phyloP scores from a whole-genome alignment of 352 stramenopile species.

The Plasmopara halstedii region DNA sequence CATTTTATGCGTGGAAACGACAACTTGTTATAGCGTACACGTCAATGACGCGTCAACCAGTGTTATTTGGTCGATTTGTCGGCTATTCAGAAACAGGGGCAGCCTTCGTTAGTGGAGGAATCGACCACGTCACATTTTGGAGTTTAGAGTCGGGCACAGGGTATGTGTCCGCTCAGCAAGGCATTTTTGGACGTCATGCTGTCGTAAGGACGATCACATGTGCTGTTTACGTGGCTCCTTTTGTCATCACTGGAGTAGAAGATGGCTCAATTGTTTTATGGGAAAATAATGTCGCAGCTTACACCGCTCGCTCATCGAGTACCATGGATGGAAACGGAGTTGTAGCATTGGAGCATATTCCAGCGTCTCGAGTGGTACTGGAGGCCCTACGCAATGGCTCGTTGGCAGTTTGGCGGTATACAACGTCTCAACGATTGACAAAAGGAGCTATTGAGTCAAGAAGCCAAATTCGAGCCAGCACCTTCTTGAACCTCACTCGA shows the following conservation, averaged over 20 bases:
- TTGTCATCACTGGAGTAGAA: slow-evolving; percentile 45
- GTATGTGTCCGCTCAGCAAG: slow-evolving; percentile 41
- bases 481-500: slow-evolving; percentile 28
- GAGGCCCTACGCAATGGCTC: slow-evolving; percentile 28
- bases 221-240: slow-evolving; percentile 30
- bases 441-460: neutral
- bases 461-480: slow-evolving; percentile 15
- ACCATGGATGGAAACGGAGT: slow-evolving; percentile 15
- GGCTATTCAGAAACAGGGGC: slow-evolving; percentile 6
- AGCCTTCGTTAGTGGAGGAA: slow-evolving; percentile 53
- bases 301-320: slow-evolving; percentile 20
- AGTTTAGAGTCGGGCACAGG: slow-evolving; percentile 37
- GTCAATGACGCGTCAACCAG: slow-evolving; percentile 44
- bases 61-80: slow-evolving; percentile 52
- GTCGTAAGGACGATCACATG: slow-evolving; percentile 43
- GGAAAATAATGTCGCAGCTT: slow-evolving; percentile 42
- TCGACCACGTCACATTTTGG: slow-evolving; percentile 69
- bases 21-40: slow-evolving; percentile 22
- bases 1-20: slow-evolving; percentile 39
- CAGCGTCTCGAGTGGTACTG: slow-evolving; percentile 33
- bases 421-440: slow-evolving; percentile 1
- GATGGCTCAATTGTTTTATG: slow-evolving; percentile 47
- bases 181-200: slow-evolving; percentile 59
- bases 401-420: slow-evolving; percentile 30
- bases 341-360: slow-evolving; percentile 29